Conservation (phyloP, 1,139 yeast species). For the Protomyces pachydermus region DNA sequence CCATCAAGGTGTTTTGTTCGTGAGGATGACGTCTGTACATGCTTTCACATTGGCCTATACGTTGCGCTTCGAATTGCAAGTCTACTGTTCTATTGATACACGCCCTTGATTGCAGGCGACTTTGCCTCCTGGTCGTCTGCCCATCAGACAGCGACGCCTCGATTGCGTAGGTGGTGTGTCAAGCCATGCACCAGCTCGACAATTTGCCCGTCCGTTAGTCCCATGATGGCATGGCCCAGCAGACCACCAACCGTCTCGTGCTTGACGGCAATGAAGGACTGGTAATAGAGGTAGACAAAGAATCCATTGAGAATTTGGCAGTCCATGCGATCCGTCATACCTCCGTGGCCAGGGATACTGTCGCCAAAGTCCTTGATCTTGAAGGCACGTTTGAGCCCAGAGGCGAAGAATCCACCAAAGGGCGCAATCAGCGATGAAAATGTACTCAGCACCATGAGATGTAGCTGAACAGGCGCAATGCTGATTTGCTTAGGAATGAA, state of each 20-base stretch:
- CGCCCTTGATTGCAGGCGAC: background rate
- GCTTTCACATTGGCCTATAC: background rate
- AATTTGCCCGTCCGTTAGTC: constrained; percentile 64
- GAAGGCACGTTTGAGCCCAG: constrained; percentile 95
- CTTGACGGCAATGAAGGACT: constrained; percentile 70
- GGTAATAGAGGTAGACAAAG: constrained; percentile 84
- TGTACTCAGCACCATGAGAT: constrained; percentile 76
- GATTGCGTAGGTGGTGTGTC: constrained; percentile 49
- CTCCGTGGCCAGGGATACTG: constrained; percentile 97
- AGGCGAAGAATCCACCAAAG: constrained; percentile 96
- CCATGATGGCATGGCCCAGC: constrained; percentile 68
- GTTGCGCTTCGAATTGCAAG: background rate
- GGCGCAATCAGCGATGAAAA: constrained; percentile 98
- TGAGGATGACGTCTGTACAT: background rate
- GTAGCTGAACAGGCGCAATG: constrained; percentile 83
- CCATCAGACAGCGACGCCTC: constrained; percentile 2
- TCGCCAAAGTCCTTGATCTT: constrained; percentile 90
- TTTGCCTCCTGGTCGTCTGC: background rate
- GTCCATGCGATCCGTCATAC: constrained; percentile 94
- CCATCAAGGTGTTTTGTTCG: background rate
- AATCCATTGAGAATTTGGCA: constrained; percentile 98
- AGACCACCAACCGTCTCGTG: constrained; percentile 68
- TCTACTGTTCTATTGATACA: background rate
- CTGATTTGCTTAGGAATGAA: constrained; percentile 47
- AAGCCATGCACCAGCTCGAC: constrained; percentile 58